phyloP scores from a whole-genome alignment of 441 rosid species.

The Erodium trifolium region DNA sequence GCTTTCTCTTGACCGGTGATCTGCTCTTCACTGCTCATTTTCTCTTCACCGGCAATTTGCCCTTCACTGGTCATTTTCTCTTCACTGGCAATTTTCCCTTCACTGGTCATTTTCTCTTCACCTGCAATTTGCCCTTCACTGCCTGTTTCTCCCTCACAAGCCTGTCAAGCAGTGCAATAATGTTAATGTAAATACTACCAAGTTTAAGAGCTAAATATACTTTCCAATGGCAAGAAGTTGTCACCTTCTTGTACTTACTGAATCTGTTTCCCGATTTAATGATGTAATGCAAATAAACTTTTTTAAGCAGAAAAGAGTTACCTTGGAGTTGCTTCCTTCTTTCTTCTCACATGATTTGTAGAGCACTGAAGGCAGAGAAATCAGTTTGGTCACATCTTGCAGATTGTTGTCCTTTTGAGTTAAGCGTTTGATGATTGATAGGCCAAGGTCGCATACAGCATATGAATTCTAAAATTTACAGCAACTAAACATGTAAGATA shows the following conservation, averaged over 20 bases:
- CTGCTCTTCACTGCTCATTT: not conserved
- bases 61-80: not conserved
- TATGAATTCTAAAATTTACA: slow-evolving; percentile 63
- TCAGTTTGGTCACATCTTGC: slow-evolving; percentile 31
- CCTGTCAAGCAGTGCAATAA: not conserved
- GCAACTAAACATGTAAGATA: slow-evolving; percentile 21
- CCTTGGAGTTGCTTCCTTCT: slow-evolving; percentile 56
- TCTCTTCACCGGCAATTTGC: not conserved
- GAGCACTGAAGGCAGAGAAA: slow-evolving; percentile 55
- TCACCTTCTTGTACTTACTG: not conserved
- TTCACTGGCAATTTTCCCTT: not conserved
- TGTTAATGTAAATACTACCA: slow-evolving; percentile 1
- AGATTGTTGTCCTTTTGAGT: slow-evolving; percentile 42
- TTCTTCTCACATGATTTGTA: slow-evolving; percentile 58
- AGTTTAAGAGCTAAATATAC: not conserved
- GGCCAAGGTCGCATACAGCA: slow-evolving; percentile 89
- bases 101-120: not conserved
- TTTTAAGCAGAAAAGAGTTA: slow-evolving; percentile 23
- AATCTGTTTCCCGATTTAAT: not conserved
- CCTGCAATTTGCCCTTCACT: not conserved
- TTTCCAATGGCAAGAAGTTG: not conserved
- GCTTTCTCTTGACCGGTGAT: not conserved
- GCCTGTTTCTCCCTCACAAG: not conserved
- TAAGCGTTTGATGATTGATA: slow-evolving; percentile 55
- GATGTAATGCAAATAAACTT: slow-evolving; percentile 1